Conservation (phyloP, 2,329 filamentous ascomycete genomes). For the Colletotrichum plurivorum region DNA sequence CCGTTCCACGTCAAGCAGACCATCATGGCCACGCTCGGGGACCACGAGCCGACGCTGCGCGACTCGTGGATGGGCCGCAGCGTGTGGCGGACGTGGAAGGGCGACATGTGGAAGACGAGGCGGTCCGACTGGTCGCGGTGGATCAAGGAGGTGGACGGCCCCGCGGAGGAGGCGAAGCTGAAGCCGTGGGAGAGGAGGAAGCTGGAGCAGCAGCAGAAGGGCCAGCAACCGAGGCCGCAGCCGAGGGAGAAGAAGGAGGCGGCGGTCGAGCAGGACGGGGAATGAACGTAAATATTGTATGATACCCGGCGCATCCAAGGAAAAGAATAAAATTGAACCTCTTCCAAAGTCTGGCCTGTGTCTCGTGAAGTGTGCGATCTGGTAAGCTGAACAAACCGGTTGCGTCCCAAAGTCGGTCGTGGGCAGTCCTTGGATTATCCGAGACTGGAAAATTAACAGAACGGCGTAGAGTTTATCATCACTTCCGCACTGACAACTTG, state of each 20-base stretch:
- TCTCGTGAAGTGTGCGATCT: neutral
- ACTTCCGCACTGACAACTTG: too few species aligned
- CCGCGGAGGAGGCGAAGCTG: slow-evolving; percentile 31
- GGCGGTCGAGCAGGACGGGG: slow-evolving; percentile 6
- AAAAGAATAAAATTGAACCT: slow-evolving; percentile 3
- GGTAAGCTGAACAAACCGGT: neutral
- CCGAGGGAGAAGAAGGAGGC: slow-evolving; percentile 3
- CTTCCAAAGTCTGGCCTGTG: neutral
- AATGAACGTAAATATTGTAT: slow-evolving; percentile 33
- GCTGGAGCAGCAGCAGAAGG: slow-evolving; percentile 33
- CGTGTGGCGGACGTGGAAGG: slow-evolving; percentile 71
- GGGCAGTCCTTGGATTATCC: too few species aligned
- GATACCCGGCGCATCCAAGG: slow-evolving; percentile 34
- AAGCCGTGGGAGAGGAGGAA: slow-evolving; percentile 41
- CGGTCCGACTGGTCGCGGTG: slow-evolving; percentile 69
- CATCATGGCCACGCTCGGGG: slow-evolving; percentile 64
- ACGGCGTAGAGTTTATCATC: too few species aligned
- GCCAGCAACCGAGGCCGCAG: slow-evolving; percentile 18
- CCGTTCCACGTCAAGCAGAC: slow-evolving; percentile 72
- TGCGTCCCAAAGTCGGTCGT: neutral
- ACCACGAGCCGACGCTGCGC: slow-evolving; percentile 64
- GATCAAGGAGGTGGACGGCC: slow-evolving; percentile 64
- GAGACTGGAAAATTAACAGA: too few species aligned
- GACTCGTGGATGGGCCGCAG: slow-evolving; percentile 68
- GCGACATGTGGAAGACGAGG: slow-evolving; percentile 69